Evolutionary conservation across 306 rosid species (phyloP), one percentile per base, ranked within the genome.

Genomic region (Citrullus mucosospermus): DNA sequence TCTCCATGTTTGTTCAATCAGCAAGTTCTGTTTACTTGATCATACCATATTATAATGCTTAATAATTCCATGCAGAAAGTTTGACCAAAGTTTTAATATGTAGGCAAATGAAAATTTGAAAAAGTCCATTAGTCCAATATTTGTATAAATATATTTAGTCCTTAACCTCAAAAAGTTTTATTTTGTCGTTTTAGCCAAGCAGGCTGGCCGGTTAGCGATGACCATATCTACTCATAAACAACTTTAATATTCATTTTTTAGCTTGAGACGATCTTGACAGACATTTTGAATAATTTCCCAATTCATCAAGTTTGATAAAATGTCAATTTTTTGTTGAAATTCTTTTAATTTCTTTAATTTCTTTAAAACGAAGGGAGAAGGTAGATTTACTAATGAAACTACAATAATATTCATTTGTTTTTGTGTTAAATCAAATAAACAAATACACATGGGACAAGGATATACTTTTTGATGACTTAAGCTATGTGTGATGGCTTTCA

Each of bases 401-500:
- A 11, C 16, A 11, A 5, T 60, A 25, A 28, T 2, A 34, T 34
- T 8, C 43, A 63, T 63, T 63, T 63, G 2, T 63, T 66, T 38
- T 38, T 66, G 41, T 66, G 25, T 66, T 3, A 66, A 66, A 14
- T n/a, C 48, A 38, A 65, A 66, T 38, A 38, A 66, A 66, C 51
- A 67, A 16, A 36, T n/a, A 67, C 73, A 39, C 36, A 67, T 17
- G 73, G 0, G 73, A 67, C 73, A 67, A 67, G 51, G 3, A 67
- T 18, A 32, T 39, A 17, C 73, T 67, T 67, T 67, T 67, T 36
- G 73, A 67, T 67, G 73, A 67, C 50, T 67, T 67, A 67, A 67
- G 70, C 70, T 34, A 62, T 6, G 6, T 62, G 69, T 15, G 69
- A 65, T 34, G 34, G 18, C 36, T 43, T 10, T 43, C 17, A 68